These are phyloP conservation scores for Neonectria magnoliae DNA, from an alignment of 2,329 filamentous ascomycete species.

Conservation along the genomic window DNA sequence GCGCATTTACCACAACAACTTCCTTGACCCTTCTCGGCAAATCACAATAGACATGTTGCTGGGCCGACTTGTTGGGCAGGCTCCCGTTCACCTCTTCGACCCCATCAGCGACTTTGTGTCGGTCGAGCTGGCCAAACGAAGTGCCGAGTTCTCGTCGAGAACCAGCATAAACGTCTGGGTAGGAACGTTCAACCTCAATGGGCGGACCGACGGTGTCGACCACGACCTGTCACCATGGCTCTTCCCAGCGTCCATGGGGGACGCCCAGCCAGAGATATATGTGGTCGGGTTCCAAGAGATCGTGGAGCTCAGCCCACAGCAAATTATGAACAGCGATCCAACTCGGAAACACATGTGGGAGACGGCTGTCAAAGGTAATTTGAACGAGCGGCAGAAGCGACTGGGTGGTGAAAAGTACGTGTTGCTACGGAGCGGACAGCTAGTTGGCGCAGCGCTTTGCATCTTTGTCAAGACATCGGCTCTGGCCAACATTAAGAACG, in stretches of 20 bases:
- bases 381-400: conserved; percentile 76
- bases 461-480: conserved; percentile 87
- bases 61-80: conserved; percentile 84
- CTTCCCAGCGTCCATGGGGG: conserved; percentile 68
- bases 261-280: conserved; percentile 82
- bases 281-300: conserved; percentile 97
- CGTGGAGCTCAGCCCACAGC: conserved; percentile 95
- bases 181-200: conserved; percentile 96
- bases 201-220: conserved; percentile 79
- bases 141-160: conserved; percentile 78
- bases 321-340: conserved; percentile 99
- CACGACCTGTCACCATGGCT: conserved; percentile 89
- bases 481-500: conserved; percentile 88
- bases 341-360: conserved; percentile 89
- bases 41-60: conserved; percentile 95
- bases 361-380: conserved; percentile 75
- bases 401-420: conserved; percentile 83
- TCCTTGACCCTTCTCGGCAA: conserved; percentile 90
- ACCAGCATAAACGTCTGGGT: conserved; percentile 82
- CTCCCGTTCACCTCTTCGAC: conserved; percentile 87
- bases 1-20: conserved; percentile 96
- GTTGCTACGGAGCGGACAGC: conserved; percentile 87
- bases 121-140: conserved; percentile 74
- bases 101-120: conserved; percentile 93
- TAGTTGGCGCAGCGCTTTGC: conserved; percentile 92